phyloP scores from a whole-genome alignment of 2,329 filamentous ascomycete species.

The Sporothrix pallida region DNA sequence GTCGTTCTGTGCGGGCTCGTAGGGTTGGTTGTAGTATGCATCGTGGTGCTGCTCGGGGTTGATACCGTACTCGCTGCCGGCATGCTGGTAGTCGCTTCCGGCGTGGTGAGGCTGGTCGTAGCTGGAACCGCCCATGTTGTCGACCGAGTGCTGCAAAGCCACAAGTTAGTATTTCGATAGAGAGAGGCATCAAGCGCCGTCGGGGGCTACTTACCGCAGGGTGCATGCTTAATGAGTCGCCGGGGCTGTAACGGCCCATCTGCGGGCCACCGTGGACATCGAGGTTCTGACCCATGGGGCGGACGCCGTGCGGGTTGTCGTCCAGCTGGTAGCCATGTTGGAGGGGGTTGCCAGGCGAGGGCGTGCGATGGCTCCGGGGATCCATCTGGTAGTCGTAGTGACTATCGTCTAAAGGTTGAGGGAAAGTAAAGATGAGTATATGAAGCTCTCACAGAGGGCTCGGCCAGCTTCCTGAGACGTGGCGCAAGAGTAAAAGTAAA shows the following conservation, averaged over 20 bases:
- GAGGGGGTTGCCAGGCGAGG: conserved; percentile 76
- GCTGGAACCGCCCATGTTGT: conserved; percentile 52
- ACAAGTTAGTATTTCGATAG: conserved; percentile 15
- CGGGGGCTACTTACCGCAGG: conserved; percentile 69
- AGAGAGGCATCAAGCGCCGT: neutral
- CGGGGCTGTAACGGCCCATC: conserved; percentile 61
- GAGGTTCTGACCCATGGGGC: conserved; percentile 57
- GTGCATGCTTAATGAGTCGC: conserved; percentile 81
- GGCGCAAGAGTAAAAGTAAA: conserved; percentile 10
- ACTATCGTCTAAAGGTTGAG: conserved; percentile 57
- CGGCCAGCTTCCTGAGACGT: conserved; percentile 20
- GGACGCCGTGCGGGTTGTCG: conserved; percentile 71
- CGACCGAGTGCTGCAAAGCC: conserved; percentile 57
- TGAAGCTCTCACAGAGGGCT: conserved; percentile 19
- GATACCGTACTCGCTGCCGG: conserved; percentile 70
- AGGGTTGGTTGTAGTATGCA: conserved; percentile 82
- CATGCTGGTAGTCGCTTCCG: conserved; percentile 64
- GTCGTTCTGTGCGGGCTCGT: conserved; percentile 57
- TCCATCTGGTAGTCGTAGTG: conserved; percentile 65
- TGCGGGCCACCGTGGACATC: conserved; percentile 59
- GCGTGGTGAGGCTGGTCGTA: conserved; percentile 54
- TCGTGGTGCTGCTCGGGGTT: conserved; percentile 88
- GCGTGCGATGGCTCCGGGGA: conserved; percentile 65
- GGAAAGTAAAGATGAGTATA: conserved; percentile 20
- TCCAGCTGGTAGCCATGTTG: conserved; percentile 81